Evolutionary conservation across 2,329 filamentous ascomycete genomes (phyloP), one percentile per base, ranked within the genome.

Genomic region (Penicillium sp.): DNA sequence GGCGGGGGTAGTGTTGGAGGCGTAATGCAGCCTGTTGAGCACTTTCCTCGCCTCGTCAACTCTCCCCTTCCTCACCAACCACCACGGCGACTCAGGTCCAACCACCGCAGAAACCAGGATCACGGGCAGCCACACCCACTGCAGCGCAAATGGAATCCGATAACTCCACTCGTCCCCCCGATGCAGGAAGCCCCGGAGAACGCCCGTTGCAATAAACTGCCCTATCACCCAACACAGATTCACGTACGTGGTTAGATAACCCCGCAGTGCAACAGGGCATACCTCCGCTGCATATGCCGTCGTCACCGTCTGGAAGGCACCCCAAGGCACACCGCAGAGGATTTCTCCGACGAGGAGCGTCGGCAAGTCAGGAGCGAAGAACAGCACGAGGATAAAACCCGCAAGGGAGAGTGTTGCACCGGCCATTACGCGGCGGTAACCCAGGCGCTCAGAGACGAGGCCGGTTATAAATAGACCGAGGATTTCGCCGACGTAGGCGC

Each of bases 81-180:
- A 82, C 79, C 79, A 81, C n/a, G 80, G 80, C 3, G 75, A 81
- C 64, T 82, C 80, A 0, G 81, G 81, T 3, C 80, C 80, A 44
- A 82, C 68, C 17, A 72, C 67, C 31, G 79, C 74, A 9, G 77
- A 79, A 38, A 81, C 68, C 26, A 79, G 67, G 9, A 83, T 76
- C 1, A 81, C 80, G 13, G 82, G 67, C 0, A 81, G 80, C 78
- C 80, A 83, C 68, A 79, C 79, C 81, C 81, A 82, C 66, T 84
- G 82, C 11, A 83, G 63, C 3, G 76, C 78, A 55, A 82, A 84
- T 1, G 82, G 82, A 53, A 84, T 82, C 7, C 79, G 75, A 66
- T 82, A 84, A 1, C 79, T 76, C 82, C 81, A 83, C 59, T 83
- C 66, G 58, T 81, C 80, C 1, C 68, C 63, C 30, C 79, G 72